Percentiles rank a stretch among this genome's conserved stretches.
These are phyloP conservation scores for Cryptosporidium tyzzeri DNA, from an alignment of 169 alveolate genomes.

Conservation along the genomic window DNA sequence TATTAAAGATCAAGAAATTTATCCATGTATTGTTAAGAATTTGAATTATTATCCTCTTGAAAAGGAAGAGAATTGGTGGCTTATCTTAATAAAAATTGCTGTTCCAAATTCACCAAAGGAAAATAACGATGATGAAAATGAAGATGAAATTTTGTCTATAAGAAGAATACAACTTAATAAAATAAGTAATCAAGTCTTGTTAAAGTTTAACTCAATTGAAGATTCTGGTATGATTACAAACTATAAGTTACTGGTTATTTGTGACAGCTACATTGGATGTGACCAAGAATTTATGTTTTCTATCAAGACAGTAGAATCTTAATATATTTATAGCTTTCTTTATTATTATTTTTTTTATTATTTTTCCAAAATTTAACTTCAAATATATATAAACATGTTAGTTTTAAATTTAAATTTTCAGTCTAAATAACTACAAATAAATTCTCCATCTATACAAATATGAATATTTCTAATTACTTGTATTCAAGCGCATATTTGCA, in stretches of 20 bases:
- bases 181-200: constrained; percentile 80
- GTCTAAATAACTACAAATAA: background rate
- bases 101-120: constrained; percentile 90
- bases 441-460: background rate
- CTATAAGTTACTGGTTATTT: constrained; percentile 76
- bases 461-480: background rate
- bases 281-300: constrained; percentile 83
- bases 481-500: background rate
- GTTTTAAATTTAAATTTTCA: background rate
- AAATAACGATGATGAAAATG: constrained; percentile 85
- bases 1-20: constrained; percentile 68
- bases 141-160: constrained; percentile 77
- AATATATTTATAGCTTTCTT: background rate
- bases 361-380: background rate
- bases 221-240: constrained; percentile 80
- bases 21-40: constrained; percentile 39
- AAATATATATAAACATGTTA: background rate
- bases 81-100: constrained; percentile 90
- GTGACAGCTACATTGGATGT: constrained; percentile 87
- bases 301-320: background rate
- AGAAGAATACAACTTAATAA: constrained; percentile 55
- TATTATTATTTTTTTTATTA: background rate
- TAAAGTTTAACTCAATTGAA: constrained; percentile 87
- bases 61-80: constrained; percentile 99
- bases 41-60: constrained; percentile 94